These are phyloP conservation scores for Lithocarpus polystachyus DNA, from an alignment of 306 rosid genomes.

Conservation along the genomic window DNA sequence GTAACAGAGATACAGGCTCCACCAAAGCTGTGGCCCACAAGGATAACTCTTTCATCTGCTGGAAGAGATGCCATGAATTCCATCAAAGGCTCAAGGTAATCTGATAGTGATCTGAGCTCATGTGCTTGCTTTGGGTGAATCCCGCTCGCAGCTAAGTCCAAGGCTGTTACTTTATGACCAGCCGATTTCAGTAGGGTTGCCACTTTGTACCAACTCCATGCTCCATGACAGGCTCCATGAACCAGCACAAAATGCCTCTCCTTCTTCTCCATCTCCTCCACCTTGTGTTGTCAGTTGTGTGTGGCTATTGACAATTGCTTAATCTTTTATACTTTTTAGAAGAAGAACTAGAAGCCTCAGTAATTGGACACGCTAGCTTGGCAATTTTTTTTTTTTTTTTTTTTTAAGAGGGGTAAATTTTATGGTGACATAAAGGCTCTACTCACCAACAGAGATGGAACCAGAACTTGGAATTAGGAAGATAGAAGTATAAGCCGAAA, in stretches of 20 bases:
- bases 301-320: too few relatives aligned
- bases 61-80: conserved; percentile 33
- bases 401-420: too few relatives aligned
- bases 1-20: conserved; percentile 43
- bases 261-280: not conserved
- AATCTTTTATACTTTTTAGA: too few relatives aligned
- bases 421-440: too few relatives aligned
- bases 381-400: too few relatives aligned
- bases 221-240: conserved; percentile 64
- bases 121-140: conserved; percentile 32
- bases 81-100: conserved; percentile 45
- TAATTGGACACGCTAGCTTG: too few relatives aligned
- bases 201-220: conserved; percentile 67
- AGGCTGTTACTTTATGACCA: conserved; percentile 46
- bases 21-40: conserved; percentile 61
- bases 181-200: conserved; percentile 24
- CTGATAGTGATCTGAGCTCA: conserved; percentile 29
- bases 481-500: too few relatives aligned
- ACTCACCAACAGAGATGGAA: fast-evolving
- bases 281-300: too few relatives aligned
- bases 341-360: too few relatives aligned
- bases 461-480: too few relatives aligned
- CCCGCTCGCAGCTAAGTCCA: conserved; percentile 60
- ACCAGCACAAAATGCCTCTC: conserved; percentile 46
- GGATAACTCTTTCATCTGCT: conserved; percentile 38